Base-by-base conservation (phyloP, 192 early-diverging fungal species). In the Nowakowskiella sp. region DNA sequence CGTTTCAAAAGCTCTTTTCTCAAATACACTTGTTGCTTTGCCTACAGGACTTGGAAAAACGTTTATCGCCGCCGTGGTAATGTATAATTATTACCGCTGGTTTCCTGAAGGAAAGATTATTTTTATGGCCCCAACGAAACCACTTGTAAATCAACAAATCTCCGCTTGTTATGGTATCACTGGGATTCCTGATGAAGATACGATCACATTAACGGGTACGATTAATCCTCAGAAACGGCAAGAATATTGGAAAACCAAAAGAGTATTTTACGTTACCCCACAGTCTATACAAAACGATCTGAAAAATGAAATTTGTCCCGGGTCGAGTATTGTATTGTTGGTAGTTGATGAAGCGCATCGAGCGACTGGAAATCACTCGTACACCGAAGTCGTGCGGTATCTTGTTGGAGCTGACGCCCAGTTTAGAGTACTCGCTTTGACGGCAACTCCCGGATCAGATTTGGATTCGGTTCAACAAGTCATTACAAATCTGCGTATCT, bases 331-430 rank as follows among this genome's bases (percentile, higher is more conserved):
- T 0, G 67, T 70, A 3, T 46, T 79, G 21, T 42, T 93, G n/a
- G 90, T 96, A 5, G 68, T 94, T 4, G 93, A 96, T 47, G 93
- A 96, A 58, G 93, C 93, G 0, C 93, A 96, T 62, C 67, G 84
- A 6, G 88, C 91, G 3, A 85, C 81, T 0, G 93, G 93, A 4
- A 76, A 82, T 8, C 85, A 92, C 48, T 82, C 93, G 0, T 94
- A 91, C 50, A 72, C 80, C 16, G 80, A 86, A 44, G 86, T 85
- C 6, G 63, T 96, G 2, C 60, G 77, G 1, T 60, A 62, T 8
- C 55, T 96, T 22, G 44, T 30, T 51, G 61, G 49, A 19, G 55
- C 51, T 2, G 67, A 77, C 42, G 56, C 39, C 22, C 65, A 49
- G 50, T 85, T 90, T 57, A 80, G 93, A 6, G 70, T 94, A 5